Evolutionary conservation across 2,329 filamentous ascomycete species (phyloP), one percentile per base, ranked within the genome.

Genomic region (Phaeomoniella chlamydospora): DNA sequence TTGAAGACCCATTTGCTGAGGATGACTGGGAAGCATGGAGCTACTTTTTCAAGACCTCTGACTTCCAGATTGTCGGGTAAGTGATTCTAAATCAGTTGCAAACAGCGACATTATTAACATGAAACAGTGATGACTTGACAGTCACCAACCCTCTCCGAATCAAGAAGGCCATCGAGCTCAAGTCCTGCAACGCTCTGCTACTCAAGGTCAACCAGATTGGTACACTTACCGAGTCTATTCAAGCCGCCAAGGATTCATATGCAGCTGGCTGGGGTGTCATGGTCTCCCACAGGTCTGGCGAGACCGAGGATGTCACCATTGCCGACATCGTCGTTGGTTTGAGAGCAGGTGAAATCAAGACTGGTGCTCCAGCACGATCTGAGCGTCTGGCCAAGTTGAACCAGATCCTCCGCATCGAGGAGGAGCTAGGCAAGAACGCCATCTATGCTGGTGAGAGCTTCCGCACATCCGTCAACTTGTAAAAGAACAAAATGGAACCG

Each of bases 151-250:
- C 90, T 45, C 68, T 83, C 54, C 88, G 90, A 65, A 98, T 98
- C 77, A 94, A 96, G 84, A 93, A 92, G 76, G 90, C 90, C 56
- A 94, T 96, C 51, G 87, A 96, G 64, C 80, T 90, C 57, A 98
- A 98, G 82, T 84, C 90, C 54, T 90, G 87, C 78, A 96, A 98
- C 60, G 83, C 87, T 48, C 81, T 98, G 41, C 77, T 98, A 45
- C 84, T 98, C 61, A 98, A 98, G 81, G 87, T 98, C 66, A 98
- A 98, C 82, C 90, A 98, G 75, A 98, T 98, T 54, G 90, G 90
- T 68, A 94, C 90, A 50, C 78, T 98, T 56, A 92, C 85, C 52
- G 90, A 98, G 74, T 94, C 90, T 41, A 94, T 96, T 68, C 87
- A 96, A 72, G 90, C 90, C 38, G 88, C 90, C 62, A 94, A 96